Percentiles rank a stretch among this genome's conserved stretches.
Conservation (phyloP, 805 yeast genomes). For the Blastobotrys attinorum region DNA sequence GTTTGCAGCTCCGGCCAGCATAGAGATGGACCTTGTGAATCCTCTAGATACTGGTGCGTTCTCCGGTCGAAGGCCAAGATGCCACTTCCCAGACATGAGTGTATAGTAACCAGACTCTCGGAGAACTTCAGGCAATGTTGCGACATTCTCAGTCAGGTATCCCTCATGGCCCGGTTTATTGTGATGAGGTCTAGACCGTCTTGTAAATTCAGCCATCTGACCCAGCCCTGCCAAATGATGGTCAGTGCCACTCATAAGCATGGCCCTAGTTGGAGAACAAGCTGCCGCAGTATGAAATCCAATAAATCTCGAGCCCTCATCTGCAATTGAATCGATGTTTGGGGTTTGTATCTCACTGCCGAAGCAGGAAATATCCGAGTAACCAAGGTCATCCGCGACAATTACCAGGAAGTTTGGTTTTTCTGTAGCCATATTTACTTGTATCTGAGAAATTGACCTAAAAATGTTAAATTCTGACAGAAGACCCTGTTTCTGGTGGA, state of each 20-base stretch:
- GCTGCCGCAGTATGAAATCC: conserved; percentile 59
- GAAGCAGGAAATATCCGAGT: conserved; percentile 45
- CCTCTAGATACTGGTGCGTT: conserved; percentile 44
- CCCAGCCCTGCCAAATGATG: conserved; percentile 56
- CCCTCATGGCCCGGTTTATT: conserved; percentile 53
- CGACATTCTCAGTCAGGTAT: conserved; percentile 42
- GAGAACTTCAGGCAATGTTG: conserved; percentile 45
- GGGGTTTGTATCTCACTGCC: conserved; percentile 52
- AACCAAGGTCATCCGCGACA: conserved; percentile 57
- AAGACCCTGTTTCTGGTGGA: too few relatives aligned
- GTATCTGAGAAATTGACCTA: too few relatives aligned
- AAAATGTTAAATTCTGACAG: too few relatives aligned
- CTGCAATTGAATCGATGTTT: conserved; percentile 38
- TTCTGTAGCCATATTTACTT: neutral
- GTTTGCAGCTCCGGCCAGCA: conserved; percentile 52
- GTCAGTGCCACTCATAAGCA: conserved; percentile 54
- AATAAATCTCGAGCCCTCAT: conserved; percentile 41
- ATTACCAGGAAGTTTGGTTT: conserved; percentile 45
- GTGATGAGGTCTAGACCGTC: conserved; percentile 32
- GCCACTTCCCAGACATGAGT: conserved; percentile 54
- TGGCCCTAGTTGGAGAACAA: conserved; percentile 57
- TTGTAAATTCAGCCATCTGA: conserved; percentile 45
- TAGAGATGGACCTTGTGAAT: conserved; percentile 41
- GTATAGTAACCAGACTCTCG: conserved; percentile 43
- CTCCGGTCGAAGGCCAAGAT: conserved; percentile 42